Conservation (phyloP, 2,329 filamentous ascomycete species). For the Rachicladosporium sp. region DNA sequence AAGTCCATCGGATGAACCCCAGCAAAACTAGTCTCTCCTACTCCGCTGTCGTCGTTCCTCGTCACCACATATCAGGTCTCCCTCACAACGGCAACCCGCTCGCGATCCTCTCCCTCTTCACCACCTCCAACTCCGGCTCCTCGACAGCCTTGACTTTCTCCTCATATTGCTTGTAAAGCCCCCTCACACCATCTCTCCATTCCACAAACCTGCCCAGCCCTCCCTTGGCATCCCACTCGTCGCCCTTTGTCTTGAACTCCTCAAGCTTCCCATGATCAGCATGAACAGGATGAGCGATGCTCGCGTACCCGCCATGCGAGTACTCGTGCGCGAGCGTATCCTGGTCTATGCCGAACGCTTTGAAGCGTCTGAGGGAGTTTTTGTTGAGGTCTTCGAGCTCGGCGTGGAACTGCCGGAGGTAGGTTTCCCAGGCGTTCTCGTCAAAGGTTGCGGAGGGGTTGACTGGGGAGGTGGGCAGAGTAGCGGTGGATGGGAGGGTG, state of each 20-base stretch:
- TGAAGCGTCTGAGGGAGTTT: conserved; percentile 31
- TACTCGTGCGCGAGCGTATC: conserved; percentile 16
- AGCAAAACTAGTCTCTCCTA: too few species aligned
- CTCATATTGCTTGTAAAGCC: conserved; percentile 21
- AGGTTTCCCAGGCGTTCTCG: conserved; percentile 21
- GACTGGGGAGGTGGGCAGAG: conserved; percentile 1
- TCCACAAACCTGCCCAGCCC: conserved; percentile 18
- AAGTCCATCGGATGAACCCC: too few species aligned
- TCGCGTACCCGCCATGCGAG: conserved; percentile 2
- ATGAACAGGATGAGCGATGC: too few species aligned
- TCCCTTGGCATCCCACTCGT: conserved; percentile 16
- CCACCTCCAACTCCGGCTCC: conserved; percentile 6
- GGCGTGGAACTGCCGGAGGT: conserved; percentile 16
- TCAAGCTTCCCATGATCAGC: conserved; percentile 1
- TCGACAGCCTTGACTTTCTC: conserved; percentile 8
- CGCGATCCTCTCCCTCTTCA: conserved; percentile 6
- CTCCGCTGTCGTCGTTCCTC: too few species aligned
- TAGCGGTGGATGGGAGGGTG: background rate
- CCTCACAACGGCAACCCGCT: conserved; percentile 7
- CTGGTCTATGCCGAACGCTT: conserved; percentile 23
- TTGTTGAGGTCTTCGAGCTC: conserved; percentile 26
- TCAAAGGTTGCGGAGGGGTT: conserved; percentile 9
- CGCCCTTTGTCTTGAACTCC: conserved; percentile 5
- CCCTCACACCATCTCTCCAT: conserved; percentile 28
- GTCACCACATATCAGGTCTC: background rate